Evolutionary conservation across 257 asterid genomes (phyloP).

Genomic region (Lavandula angustifolia): DNA sequence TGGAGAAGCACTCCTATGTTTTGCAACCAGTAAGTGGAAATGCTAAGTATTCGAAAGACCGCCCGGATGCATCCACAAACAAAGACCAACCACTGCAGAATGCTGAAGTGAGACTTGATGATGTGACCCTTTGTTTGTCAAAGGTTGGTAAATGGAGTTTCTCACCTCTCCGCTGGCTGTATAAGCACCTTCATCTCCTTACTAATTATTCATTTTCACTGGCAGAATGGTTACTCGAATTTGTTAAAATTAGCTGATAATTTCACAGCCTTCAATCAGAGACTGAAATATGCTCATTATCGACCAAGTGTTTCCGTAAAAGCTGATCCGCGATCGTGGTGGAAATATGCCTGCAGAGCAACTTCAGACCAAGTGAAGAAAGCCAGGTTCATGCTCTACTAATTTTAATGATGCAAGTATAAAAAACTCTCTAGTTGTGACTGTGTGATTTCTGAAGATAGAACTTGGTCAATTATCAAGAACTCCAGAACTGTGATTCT

Average conservation of each 20-base stretch:
- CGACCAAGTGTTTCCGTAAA: constrained; percentile 69
- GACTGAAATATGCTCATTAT: constrained; percentile 83
- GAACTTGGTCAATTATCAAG: constrained; percentile 14
- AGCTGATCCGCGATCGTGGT: constrained; percentile 82
- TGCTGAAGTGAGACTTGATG: constrained; percentile 84
- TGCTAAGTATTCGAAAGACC: constrained; percentile 81
- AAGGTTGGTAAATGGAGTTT: constrained; percentile 55
- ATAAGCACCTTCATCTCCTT: constrained; percentile 15
- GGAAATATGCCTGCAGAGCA: constrained; percentile 87
- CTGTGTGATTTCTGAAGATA: constrained; percentile 18
- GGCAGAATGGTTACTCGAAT: constrained; percentile 86
- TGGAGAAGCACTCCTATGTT: constrained; percentile 66
- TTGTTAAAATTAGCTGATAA: constrained; percentile 87
- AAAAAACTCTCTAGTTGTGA: neutral
- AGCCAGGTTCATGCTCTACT: constrained; percentile 58
- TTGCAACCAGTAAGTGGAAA: constrained; percentile 94
- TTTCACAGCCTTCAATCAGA: constrained; percentile 89
- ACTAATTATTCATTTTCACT: constrained; percentile 19
- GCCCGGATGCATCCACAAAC: constrained; percentile 51
- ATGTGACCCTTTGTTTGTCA: constrained; percentile 91
- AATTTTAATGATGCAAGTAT: constrained; percentile 7
- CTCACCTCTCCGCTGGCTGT: constrained; percentile 1
- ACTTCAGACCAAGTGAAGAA: constrained; percentile 76
- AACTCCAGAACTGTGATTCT: constrained; percentile 17
- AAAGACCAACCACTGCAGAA: constrained; percentile 67